Base-by-base conservation (phyloP, 176 grass and related monocot genomes). In the Echinochloa phyllopogon region DNA sequence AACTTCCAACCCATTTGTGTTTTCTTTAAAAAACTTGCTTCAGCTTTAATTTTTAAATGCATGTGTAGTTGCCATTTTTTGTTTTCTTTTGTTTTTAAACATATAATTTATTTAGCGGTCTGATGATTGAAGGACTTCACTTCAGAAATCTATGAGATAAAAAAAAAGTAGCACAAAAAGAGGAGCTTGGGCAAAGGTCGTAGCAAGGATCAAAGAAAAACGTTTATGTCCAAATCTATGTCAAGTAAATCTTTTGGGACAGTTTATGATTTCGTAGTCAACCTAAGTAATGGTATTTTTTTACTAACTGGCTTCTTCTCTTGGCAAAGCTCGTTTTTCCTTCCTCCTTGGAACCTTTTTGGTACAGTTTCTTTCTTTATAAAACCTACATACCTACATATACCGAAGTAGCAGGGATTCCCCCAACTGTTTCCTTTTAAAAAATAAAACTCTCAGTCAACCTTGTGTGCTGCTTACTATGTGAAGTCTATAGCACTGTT, bases 401-500 rank as follows among this genome's bases (percentile, higher is more conserved):
- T 11, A 49, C 47, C 47, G 1, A 49, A 49, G 10, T 49, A 49
- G 12, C 12, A 51, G 49, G 49, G 49, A 14, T 51, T 51, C 4
- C 49, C 47, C 49, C 49, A 51, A 51, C 49, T 51, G 13, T 51
- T 51, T 49, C 12, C 47, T 4, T 4, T 14, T 49, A 49, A 11
- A 14, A 49, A 14, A 0, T 49, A 49, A 49, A 49, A 6, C 76
- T 79, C 44, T 79, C 61, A 69, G 66, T 81, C 62, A 69, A 69
- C 48, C 40, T 44, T 39, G 63, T 29, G 47, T 81, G 40, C 42
- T 43, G 40, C 40, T 21, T 70, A 70, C 15, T 45, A 33, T 33
- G 29, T 33, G 29, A 33, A 33, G 29, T 33, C 29, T 33, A 33
- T 2, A 33, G 63, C 27, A 33, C 43, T 36, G 4, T 66, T 36